Percentiles rank a stretch among this genome's conserved stretches.
Conservation (phyloP, 2,329 filamentous ascomycete species). For the Ophiostoma himal-ulmi region DNA sequence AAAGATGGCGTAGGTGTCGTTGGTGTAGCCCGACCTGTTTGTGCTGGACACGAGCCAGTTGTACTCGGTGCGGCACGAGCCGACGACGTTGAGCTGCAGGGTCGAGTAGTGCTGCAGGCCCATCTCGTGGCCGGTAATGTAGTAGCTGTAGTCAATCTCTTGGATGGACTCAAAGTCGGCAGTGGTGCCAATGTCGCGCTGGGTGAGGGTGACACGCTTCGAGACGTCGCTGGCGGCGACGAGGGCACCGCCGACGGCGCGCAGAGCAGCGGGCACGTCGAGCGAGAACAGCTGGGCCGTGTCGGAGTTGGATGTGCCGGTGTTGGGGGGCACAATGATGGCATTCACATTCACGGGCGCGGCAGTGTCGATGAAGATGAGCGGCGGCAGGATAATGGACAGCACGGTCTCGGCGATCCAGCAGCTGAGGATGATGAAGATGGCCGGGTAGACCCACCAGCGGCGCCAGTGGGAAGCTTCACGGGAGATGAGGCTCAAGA, state of each 20-base stretch:
- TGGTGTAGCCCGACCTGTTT: constrained; percentile 24
- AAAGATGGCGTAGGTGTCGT: constrained; percentile 24
- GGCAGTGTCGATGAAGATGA: constrained; percentile 23
- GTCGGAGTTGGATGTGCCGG: constrained; percentile 19
- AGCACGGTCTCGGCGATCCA: constrained; percentile 23
- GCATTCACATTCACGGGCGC: constrained; percentile 23
- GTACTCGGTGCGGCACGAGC: constrained; percentile 32
- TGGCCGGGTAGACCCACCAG: constrained; percentile 25
- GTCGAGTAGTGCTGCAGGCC: constrained; percentile 29
- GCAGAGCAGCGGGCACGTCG: constrained; percentile 63
- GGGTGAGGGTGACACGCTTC: constrained; percentile 18
- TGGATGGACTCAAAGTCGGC: constrained; percentile 25
- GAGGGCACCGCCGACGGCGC: constrained; percentile 73
- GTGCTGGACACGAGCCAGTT: constrained; percentile 27
- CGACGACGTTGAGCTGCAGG: constrained; percentile 28
- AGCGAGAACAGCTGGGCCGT: constrained; percentile 24
- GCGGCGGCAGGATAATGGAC: constrained; percentile 22
- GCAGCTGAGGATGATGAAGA: constrained; percentile 22
- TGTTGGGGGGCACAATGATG: constrained; percentile 24
- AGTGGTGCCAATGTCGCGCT: constrained; percentile 24
- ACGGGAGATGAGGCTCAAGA: constrained; percentile 20
- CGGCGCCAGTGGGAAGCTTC: constrained; percentile 20
- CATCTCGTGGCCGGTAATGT: constrained; percentile 29
- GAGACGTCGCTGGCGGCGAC: constrained; percentile 57
- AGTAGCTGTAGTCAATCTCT: constrained; percentile 29